Evolutionary conservation across 768 basidiomycete genomes (phyloP).

Genomic region (Leucosporidium scottii): DNA sequence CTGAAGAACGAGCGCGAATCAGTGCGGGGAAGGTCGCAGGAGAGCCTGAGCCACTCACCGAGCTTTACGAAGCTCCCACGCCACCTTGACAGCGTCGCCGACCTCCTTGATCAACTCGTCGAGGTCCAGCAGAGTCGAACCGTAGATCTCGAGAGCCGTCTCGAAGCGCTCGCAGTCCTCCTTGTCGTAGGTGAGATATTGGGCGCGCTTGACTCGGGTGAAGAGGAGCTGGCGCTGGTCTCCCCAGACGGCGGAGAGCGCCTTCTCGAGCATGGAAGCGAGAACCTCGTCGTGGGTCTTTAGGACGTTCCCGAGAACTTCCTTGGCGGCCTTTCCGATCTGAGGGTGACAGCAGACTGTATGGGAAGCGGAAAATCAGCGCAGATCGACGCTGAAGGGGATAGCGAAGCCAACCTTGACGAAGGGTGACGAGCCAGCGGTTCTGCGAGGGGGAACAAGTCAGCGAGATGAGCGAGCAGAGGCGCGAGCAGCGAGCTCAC

Average conservation of each 20-base stretch:
- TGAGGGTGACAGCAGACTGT: slow-evolving; percentile 26
- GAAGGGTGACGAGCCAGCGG: slow-evolving; percentile 25
- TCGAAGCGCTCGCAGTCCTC: slow-evolving; percentile 31
- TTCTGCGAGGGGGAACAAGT: slow-evolving; percentile 8
- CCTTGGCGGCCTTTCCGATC: slow-evolving; percentile 6
- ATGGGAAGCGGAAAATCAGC: not conserved
- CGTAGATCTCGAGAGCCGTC: slow-evolving; percentile 24
- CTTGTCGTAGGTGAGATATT: slow-evolving; percentile 25
- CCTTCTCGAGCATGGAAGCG: slow-evolving; percentile 19
- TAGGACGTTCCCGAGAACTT: slow-evolving; percentile 14
- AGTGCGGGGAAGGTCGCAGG: no score
- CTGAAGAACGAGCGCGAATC: not conserved
- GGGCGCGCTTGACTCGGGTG: slow-evolving; percentile 14
- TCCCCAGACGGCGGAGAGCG: slow-evolving; percentile 16
- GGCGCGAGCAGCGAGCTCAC: no score
- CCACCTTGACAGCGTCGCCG: slow-evolving; percentile 7
- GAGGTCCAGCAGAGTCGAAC: slow-evolving; percentile 4
- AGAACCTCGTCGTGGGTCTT: slow-evolving; percentile 34
- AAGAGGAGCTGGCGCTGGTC: slow-evolving; percentile 18
- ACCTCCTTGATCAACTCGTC: slow-evolving; percentile 19
- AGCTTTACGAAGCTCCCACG: slow-evolving; percentile 10
- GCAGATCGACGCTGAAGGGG: not conserved
- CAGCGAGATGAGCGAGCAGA: not conserved
- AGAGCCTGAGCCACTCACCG: not conserved
- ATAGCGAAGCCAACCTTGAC: slow-evolving; percentile 13